phyloP scores from a whole-genome alignment of 2,329 filamentous ascomycete species.

The Claviceps sp. region DNA sequence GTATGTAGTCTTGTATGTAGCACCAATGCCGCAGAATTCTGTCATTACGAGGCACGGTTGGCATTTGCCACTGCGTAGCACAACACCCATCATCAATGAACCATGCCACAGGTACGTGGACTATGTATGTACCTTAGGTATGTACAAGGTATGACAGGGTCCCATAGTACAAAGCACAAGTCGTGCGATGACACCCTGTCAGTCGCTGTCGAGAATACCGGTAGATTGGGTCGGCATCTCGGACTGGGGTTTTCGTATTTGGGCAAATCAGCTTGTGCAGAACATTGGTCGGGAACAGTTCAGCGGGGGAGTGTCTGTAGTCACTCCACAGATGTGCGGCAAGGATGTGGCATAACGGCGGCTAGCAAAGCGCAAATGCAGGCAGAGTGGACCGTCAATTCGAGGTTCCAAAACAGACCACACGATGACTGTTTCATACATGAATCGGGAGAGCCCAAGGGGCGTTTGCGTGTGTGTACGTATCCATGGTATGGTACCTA shows the following conservation, averaged over 20 bases:
- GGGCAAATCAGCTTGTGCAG: slow-evolving; percentile 4
- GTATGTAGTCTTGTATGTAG: too few relatives aligned
- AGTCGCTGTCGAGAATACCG: slow-evolving; percentile 4
- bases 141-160: background rate
- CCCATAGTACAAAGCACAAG: background rate
- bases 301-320: background rate
- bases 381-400: background rate
- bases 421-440: too few relatives aligned
- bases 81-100: background rate
- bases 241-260: slow-evolving; percentile 4
- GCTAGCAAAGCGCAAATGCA: background rate
- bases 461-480: too few relatives aligned
- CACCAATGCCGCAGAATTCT: too few relatives aligned
- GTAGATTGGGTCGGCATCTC: slow-evolving; percentile 7
- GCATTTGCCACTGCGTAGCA: too few relatives aligned
- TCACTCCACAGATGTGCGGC: background rate
- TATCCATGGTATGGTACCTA: too few relatives aligned
- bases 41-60: too few relatives aligned
- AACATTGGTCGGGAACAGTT: background rate
- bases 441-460: too few relatives aligned
- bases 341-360: slow-evolving; percentile 1
- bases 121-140: background rate
- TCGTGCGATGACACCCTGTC: background rate
- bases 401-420: too few relatives aligned
- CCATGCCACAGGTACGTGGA: background rate